phyloP scores from a whole-genome alignment of 2,329 filamentous ascomycete genomes.

The Pestalotiopsis sp. region DNA sequence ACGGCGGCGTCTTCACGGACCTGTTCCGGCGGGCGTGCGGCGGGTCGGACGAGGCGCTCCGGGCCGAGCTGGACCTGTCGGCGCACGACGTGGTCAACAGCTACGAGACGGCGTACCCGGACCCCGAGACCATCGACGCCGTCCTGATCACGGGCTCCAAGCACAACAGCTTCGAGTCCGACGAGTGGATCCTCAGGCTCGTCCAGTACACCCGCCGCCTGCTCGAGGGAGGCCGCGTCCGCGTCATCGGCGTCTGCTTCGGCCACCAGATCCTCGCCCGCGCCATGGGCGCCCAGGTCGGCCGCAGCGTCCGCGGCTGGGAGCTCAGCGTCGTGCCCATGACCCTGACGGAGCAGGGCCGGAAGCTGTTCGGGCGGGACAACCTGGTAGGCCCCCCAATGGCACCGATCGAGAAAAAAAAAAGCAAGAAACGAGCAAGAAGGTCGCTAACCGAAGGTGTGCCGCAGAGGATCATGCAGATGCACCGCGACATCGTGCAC shows the following conservation, averaged over 20 bases:
- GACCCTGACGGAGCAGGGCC: slow-evolving; percentile 67
- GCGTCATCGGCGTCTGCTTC: slow-evolving; percentile 81
- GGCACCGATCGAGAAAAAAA: too few species aligned
- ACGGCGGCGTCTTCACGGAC: slow-evolving; percentile 68
- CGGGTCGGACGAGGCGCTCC: slow-evolving; percentile 39
- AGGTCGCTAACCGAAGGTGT: too few species aligned
- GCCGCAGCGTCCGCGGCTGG: slow-evolving; percentile 70
- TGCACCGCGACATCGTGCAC: slow-evolving; percentile 79
- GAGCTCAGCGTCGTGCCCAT: slow-evolving; percentile 76
- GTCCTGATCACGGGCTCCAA: slow-evolving; percentile 78
- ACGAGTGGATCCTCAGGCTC: slow-evolving; percentile 74
- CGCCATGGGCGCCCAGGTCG: slow-evolving; percentile 68
- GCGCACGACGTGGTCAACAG: slow-evolving; percentile 71
- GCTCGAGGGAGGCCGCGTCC: slow-evolving; percentile 61
- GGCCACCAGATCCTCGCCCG: slow-evolving; percentile 83
- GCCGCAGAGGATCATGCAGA: slow-evolving; percentile 71
- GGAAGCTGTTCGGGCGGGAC: slow-evolving; percentile 68
- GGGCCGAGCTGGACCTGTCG: slow-evolving; percentile 55
- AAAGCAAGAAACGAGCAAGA: too few species aligned
- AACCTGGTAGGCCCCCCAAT: slow-evolving; percentile 52
- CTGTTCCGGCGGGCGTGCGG: slow-evolving; percentile 58
- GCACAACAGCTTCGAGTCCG: slow-evolving; percentile 71
- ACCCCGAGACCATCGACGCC: slow-evolving; percentile 74
- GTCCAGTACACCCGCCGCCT: slow-evolving; percentile 65
- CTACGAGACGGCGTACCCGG: slow-evolving; percentile 63